phyloP scores from a whole-genome alignment of 2,329 filamentous ascomycete genomes.

The Eutypa lata region DNA sequence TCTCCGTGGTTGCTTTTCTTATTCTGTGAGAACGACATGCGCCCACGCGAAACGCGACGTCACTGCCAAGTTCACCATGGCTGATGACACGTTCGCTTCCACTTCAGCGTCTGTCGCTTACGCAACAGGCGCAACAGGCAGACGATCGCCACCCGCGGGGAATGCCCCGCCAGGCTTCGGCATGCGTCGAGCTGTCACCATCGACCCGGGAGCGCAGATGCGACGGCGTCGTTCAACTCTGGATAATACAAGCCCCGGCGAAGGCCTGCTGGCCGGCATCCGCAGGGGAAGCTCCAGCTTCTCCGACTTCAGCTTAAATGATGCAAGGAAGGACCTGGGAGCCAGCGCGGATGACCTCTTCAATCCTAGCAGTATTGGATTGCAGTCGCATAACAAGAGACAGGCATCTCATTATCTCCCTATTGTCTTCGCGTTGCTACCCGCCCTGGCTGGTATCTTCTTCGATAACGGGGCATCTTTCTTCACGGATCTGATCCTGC shows the following conservation, averaged over 20 bases:
- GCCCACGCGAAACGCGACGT: background rate
- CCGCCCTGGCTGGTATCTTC: constrained; percentile 78
- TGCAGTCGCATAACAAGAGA: constrained; percentile 47
- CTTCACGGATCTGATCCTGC: constrained; percentile 79
- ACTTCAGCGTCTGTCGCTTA: constrained; percentile 18
- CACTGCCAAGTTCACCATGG: constrained; percentile 20
- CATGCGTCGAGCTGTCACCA: constrained; percentile 39
- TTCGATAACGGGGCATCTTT: constrained; percentile 82
- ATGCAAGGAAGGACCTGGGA: constrained; percentile 60
- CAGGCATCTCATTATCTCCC: constrained; percentile 79
- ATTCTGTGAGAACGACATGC: too few species aligned
- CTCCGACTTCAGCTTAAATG: constrained; percentile 70
- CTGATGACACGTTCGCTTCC: constrained; percentile 24
- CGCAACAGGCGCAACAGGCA: constrained; percentile 5
- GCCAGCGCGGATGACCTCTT: constrained; percentile 70
- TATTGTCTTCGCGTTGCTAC: constrained; percentile 77
- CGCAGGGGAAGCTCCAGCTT: constrained; percentile 73
- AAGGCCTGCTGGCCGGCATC: constrained; percentile 18
- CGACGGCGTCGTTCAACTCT: constrained; percentile 23
- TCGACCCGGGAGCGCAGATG: constrained; percentile 30
- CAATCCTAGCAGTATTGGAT: constrained; percentile 42
- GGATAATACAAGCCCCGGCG: constrained; percentile 12
- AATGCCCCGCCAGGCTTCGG: constrained; percentile 31
- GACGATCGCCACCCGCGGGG: constrained; percentile 9
- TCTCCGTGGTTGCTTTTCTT: too few species aligned